Conservation (phyloP, 352 stramenopile genomes). For the Blastocystis sp. region DNA sequence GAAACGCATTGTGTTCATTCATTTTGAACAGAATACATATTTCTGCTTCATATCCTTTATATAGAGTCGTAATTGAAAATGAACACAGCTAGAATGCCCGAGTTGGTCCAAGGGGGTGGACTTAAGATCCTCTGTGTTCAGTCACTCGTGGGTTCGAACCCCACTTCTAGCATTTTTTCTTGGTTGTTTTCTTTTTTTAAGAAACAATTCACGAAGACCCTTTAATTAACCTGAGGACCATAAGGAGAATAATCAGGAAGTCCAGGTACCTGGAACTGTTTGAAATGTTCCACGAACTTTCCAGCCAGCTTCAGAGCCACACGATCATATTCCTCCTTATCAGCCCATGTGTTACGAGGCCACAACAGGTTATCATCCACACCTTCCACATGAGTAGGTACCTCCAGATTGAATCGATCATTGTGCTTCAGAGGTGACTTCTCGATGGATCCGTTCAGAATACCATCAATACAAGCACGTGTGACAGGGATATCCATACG, state of each 20-base stretch:
- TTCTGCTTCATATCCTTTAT: background rate
- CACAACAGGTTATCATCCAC: too few species aligned
- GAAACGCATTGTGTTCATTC: background rate
- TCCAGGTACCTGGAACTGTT: conserved; percentile 73
- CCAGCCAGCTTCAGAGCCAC: conserved; percentile 73
- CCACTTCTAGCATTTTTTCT: conserved; percentile 52
- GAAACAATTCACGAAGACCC: conserved; percentile 13
- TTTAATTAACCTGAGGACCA: too few species aligned
- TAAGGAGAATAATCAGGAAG: too few species aligned
- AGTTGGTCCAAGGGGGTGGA: conserved; percentile 58
- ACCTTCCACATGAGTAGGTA: too few species aligned
- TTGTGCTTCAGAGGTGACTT: too few species aligned
- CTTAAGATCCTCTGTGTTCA: conserved; percentile 61
- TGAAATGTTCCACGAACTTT: conserved; percentile 77
- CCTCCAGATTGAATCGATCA: too few species aligned
- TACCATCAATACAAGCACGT: conserved; percentile 73
- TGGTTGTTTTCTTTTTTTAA: too few species aligned
- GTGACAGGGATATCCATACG: conserved; percentile 83
- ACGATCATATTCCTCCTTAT: conserved; percentile 74
- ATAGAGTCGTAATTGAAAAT: background rate
- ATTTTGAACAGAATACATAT: background rate
- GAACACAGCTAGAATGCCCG: conserved; percentile 28
- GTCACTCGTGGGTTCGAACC: conserved; percentile 56
- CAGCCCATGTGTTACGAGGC: conserved; percentile 72
- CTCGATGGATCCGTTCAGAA: too few species aligned